Evolutionary conservation across 2,329 filamentous ascomycete species (phyloP).

Genomic region (Rhynchosporium secalis): DNA sequence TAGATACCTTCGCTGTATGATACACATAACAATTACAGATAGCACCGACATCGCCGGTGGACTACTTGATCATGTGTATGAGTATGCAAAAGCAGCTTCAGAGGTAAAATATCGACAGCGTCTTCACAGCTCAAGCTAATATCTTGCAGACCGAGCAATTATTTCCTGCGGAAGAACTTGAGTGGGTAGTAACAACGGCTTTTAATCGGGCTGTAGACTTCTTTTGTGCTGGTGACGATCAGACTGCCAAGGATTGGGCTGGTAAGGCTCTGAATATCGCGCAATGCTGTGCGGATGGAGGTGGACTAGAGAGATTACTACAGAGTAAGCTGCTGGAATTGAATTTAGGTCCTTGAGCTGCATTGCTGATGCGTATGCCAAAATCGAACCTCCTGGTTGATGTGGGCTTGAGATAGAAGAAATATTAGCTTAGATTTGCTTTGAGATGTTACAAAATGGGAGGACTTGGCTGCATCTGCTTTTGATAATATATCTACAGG

Average conservation of each 20-base stretch:
- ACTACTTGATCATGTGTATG: constrained; percentile 63
- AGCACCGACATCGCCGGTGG: constrained; percentile 53
- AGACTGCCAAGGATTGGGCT: constrained; percentile 49
- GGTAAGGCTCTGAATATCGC: constrained; percentile 40
- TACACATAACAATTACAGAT: constrained; percentile 63
- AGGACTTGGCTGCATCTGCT: neutral
- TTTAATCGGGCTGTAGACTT: constrained; percentile 73
- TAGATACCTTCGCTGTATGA: constrained; percentile 77
- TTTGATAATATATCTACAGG: neutral
- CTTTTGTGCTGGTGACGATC: constrained; percentile 56
- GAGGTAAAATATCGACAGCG: constrained; percentile 43
- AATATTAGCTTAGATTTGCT: constrained; percentile 2
- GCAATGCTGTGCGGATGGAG: constrained; percentile 36
- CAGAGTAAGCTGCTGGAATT: constrained; percentile 36
- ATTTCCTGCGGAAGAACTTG: constrained; percentile 68
- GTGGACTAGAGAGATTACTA: constrained; percentile 33
- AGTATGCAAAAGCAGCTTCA: constrained; percentile 52
- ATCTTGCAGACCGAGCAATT: constrained; percentile 43
- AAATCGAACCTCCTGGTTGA: neutral
- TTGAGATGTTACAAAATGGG: neutral
- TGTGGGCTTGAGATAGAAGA: neutral
- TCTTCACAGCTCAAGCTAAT: constrained; percentile 5
- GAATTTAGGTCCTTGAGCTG: constrained; percentile 24
- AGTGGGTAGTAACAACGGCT: constrained; percentile 70
- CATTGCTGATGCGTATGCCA: neutral